Conservation (phyloP, 2,329 filamentous ascomycete species). For the Lachnellula cervina region DNA sequence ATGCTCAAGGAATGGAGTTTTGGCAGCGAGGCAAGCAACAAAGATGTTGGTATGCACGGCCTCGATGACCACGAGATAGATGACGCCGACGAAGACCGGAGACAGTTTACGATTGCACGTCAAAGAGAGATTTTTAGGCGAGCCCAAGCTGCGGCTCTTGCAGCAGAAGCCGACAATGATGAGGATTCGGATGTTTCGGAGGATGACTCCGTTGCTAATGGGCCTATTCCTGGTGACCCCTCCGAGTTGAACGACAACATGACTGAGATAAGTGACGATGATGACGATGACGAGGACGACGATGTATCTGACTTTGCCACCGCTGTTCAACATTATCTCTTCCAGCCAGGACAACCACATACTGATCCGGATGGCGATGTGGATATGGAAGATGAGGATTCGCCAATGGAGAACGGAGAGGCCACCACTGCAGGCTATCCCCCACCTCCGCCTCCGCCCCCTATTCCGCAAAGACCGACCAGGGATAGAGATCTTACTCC, state of each 20-base stretch:
- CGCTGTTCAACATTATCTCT: slow-evolving; percentile 3
- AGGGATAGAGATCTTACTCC: slow-evolving; percentile 60
- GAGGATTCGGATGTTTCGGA: slow-evolving; percentile 20
- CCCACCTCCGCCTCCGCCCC: slow-evolving; percentile 56
- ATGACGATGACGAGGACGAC: slow-evolving; percentile 45
- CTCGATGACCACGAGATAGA: slow-evolving; percentile 73
- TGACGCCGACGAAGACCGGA: slow-evolving; percentile 23
- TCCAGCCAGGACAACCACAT: slow-evolving; percentile 31
- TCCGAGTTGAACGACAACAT: slow-evolving; percentile 21
- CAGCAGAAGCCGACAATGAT: slow-evolving; percentile 23
- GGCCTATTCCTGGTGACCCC: slow-evolving; percentile 22
- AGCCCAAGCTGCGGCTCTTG: slow-evolving; percentile 16
- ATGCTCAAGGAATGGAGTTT: slow-evolving; percentile 81
- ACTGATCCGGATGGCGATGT: slow-evolving; percentile 39
- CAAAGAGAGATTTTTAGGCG: slow-evolving; percentile 12
- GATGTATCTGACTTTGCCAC: slow-evolving; percentile 4
- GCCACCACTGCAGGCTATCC: slow-evolving; percentile 74
- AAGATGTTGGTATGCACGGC: slow-evolving; percentile 68
- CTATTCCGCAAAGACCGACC: slow-evolving; percentile 39
- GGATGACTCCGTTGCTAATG: slow-evolving; percentile 29
- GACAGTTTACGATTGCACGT: slow-evolving; percentile 13
- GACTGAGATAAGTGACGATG: background rate
- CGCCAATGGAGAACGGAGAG: slow-evolving; percentile 69
- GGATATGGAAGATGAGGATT: slow-evolving; percentile 43
- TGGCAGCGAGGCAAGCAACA: slow-evolving; percentile 79